These are phyloP conservation scores for Aspergillus baeticus DNA, from an alignment of 495 filamentous ascomycete species.

Conservation along the genomic window DNA sequence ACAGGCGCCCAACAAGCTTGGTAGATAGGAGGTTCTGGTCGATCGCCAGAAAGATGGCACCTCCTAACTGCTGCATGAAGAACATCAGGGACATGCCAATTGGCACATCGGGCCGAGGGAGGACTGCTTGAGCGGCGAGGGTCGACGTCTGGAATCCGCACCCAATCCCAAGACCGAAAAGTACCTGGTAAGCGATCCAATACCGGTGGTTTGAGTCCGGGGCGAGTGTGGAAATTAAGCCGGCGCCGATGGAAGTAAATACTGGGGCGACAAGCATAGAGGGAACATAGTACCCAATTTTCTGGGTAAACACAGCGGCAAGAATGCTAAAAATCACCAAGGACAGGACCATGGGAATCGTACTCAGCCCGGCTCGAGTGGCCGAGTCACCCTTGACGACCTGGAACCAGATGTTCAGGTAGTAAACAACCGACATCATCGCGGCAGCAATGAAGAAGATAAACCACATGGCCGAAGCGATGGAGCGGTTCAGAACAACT, in stretches of 20 bases:
- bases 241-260: slow-evolving; percentile 30
- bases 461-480: slow-evolving; percentile 24
- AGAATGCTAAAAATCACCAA: slow-evolving; percentile 24
- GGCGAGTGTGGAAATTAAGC: slow-evolving; percentile 31
- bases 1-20: slow-evolving; percentile 22
- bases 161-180: slow-evolving; percentile 39
- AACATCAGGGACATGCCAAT: slow-evolving; percentile 39
- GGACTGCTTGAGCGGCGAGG: slow-evolving; percentile 38
- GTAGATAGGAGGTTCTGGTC: slow-evolving; percentile 34
- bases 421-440: slow-evolving; percentile 23
- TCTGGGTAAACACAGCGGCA: slow-evolving; percentile 9
- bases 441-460: slow-evolving; percentile 7
- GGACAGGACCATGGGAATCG: slow-evolving; percentile 29
- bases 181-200: slow-evolving; percentile 37
- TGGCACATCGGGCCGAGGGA: slow-evolving; percentile 32
- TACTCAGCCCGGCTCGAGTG: slow-evolving; percentile 29
- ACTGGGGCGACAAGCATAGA: slow-evolving; percentile 28
- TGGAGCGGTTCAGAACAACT: slow-evolving; percentile 6
- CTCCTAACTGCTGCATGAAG: slow-evolving; percentile 40
- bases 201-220: slow-evolving; percentile 19
- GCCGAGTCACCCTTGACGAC: slow-evolving; percentile 28
- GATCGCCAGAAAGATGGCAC: slow-evolving; percentile 36
- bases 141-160: slow-evolving; percentile 33
- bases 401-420: slow-evolving; percentile 38
- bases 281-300: slow-evolving; percentile 41